phyloP scores from a whole-genome alignment of 2,329 filamentous ascomycete genomes.

The Triangularia verruculosa region DNA sequence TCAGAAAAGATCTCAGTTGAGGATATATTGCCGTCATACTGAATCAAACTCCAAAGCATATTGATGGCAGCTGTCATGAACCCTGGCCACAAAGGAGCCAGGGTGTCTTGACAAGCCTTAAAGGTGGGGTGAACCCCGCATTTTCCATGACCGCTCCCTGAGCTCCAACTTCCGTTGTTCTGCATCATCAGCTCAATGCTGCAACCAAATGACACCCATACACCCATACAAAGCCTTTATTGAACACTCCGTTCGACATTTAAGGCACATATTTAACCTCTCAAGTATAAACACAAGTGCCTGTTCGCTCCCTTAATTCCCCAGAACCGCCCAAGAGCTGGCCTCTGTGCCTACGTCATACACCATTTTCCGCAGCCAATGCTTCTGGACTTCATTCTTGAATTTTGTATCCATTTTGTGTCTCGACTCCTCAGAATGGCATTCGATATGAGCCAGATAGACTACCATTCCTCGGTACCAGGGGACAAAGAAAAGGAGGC shows the following conservation, averaged over 20 bases:
- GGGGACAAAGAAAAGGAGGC: neutral
- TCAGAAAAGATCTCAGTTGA: neutral
- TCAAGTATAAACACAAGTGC: neutral
- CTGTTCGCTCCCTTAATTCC: neutral
- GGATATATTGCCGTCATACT: neutral
- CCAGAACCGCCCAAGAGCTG: neutral
- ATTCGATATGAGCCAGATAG: neutral
- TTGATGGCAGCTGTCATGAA: neutral
- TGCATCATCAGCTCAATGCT: neutral
- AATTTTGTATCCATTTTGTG: neutral
- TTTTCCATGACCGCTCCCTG: neutral
- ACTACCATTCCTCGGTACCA: neutral
- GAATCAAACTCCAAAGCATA: too few species aligned
- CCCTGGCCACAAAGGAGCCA: neutral
- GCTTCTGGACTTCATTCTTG: neutral
- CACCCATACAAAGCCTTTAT: neutral
- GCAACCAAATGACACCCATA: neutral
- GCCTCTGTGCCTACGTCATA: too few species aligned
- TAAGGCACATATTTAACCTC: too few species aligned
- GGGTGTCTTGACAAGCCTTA: neutral
- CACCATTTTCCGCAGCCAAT: too few species aligned
- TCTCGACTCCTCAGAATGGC: neutral
- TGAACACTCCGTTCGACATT: neutral
- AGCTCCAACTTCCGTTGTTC: neutral
- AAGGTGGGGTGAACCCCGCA: constrained; percentile 8